A percentile compares a stretch with the other conserved stretches of the same genome.
Evolutionary conservation across 225 moss, liverwort and hornwort genomes (phyloP).

Genomic region (Marchantia paleacea): DNA sequence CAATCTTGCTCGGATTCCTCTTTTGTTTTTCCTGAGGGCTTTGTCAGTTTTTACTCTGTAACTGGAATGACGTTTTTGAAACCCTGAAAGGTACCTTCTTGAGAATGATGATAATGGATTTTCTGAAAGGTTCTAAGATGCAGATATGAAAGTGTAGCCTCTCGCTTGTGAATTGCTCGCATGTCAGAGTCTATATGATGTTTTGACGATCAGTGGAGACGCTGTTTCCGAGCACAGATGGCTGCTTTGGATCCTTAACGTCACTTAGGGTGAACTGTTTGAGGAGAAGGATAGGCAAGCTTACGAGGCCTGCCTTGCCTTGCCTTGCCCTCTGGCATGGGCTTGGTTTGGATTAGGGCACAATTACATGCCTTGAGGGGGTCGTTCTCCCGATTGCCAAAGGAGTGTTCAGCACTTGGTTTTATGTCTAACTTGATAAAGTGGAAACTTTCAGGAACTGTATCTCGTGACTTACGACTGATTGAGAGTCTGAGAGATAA

Average conservation of each 20-base stretch:
- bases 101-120: not conserved
- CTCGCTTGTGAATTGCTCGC: not conserved
- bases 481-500: conserved; percentile 30
- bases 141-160: not conserved
- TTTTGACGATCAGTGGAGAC: not conserved
- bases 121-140: not conserved
- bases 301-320: not conserved
- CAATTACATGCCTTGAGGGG: not conserved
- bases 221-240: not conserved
- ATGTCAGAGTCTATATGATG: not conserved
- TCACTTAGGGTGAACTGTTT: not conserved
- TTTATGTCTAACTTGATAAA: conserved; percentile 15
- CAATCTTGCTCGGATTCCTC: not conserved
- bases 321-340: not conserved
- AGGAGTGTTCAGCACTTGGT: not conserved
- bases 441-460: conserved; percentile 34
- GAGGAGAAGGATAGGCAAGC: not conserved
- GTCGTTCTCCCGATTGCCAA: not conserved
- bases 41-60: not conserved
- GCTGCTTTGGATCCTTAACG: not conserved
- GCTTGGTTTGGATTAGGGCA: not conserved
- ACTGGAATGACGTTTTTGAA: not conserved
- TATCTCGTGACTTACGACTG: conserved; percentile 11
- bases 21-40: not conserved
- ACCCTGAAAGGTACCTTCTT: not conserved